Evolutionary conservation across 768 basidiomycete species (phyloP).

Genomic region (Xerocomellus amylosporus): DNA sequence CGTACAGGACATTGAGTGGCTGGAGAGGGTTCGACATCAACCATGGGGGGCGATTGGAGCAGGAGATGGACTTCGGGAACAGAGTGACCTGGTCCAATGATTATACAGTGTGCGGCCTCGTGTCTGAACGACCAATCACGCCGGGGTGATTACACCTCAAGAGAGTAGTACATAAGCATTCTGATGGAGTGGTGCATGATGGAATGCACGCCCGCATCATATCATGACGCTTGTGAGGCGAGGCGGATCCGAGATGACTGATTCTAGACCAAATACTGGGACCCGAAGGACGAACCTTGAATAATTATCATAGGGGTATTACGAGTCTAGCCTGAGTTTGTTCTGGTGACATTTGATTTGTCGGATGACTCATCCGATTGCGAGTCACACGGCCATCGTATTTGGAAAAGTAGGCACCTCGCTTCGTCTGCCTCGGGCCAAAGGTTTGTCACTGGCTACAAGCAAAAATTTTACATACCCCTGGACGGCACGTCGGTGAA

Average conservation of each 20-base stretch:
- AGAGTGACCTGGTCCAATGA: neutral
- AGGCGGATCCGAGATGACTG: neutral
- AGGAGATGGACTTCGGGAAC: too few relatives aligned
- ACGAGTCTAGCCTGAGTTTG: too few relatives aligned
- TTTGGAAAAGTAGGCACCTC: too few relatives aligned
- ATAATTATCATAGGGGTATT: too few relatives aligned
- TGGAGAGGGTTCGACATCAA: neutral
- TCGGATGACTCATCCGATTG: too few relatives aligned
- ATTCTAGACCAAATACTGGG: neutral
- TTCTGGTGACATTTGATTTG: too few relatives aligned
- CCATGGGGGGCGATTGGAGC: neutral
- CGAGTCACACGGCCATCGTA: too few relatives aligned
- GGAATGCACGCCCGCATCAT: neutral
- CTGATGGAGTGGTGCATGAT: neutral
- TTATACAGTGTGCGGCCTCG: neutral
- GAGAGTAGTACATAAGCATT: neutral
- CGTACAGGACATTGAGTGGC: neutral
- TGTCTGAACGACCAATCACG: neutral
- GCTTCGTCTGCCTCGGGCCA: too few relatives aligned
- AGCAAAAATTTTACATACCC: too few relatives aligned
- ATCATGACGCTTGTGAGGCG: neutral
- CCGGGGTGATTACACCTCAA: neutral
- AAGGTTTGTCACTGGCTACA: too few relatives aligned
- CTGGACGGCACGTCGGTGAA: too few relatives aligned
- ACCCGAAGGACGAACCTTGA: neutral